A percentile compares a stretch with the other conserved stretches of the same genome.
These are phyloP conservation scores for Prunus fruticosa DNA, from an alignment of 306 rosid species.

Conservation along the genomic window DNA sequence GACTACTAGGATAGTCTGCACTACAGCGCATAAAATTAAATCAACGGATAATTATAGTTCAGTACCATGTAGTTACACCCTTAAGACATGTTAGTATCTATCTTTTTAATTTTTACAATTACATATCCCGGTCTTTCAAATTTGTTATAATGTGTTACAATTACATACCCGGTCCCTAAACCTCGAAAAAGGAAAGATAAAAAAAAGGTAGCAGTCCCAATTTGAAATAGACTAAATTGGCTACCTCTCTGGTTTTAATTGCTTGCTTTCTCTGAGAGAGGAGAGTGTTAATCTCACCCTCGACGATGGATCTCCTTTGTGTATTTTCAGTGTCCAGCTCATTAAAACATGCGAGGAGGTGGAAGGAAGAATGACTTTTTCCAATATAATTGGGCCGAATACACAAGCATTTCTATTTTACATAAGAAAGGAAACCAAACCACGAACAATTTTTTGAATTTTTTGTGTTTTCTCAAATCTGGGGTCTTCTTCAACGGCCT, in stretches of 20 bases:
- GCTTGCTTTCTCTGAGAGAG: background rate
- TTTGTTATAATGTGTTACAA: too few species aligned
- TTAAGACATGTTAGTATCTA: too few species aligned
- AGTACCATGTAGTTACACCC: rapidly evolving
- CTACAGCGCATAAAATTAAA: too few species aligned
- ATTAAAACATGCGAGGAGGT: background rate
- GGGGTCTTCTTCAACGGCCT: background rate
- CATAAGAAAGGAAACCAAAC: background rate
- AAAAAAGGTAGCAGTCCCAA: background rate
- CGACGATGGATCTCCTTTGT: too few species aligned
- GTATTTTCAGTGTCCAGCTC: background rate
- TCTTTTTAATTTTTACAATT: too few species aligned
- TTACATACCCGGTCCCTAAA: too few species aligned
- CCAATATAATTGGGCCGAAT: background rate
- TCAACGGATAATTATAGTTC: too few species aligned
- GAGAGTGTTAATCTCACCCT: too few species aligned
- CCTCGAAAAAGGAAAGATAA: background rate
- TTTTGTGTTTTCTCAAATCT: background rate
- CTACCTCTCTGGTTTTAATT: background rate
- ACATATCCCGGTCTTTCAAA: too few species aligned
- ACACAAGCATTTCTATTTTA: background rate
- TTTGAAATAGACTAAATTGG: background rate
- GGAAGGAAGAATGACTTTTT: background rate
- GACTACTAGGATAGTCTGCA: too few species aligned
- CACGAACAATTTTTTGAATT: background rate